A percentile compares a stretch with the other conserved stretches of the same genome.
Evolutionary conservation across 2,329 filamentous ascomycete genomes (phyloP).

Genomic region (Paramyrothecium roridum): DNA sequence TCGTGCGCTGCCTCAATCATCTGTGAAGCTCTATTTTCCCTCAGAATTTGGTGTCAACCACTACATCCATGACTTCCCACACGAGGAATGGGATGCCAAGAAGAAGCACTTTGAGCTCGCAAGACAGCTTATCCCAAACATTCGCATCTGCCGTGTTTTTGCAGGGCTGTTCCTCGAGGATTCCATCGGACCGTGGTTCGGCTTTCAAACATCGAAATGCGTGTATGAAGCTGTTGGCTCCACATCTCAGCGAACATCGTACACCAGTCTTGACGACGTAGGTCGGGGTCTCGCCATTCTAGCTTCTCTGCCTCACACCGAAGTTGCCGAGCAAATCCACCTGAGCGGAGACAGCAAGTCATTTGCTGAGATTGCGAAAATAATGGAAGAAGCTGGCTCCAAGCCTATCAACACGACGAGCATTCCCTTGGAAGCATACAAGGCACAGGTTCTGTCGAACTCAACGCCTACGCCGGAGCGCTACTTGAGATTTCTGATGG

Average conservation of each 20-base stretch:
- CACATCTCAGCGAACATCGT: slow-evolving; percentile 18
- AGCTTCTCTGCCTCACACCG: slow-evolving; percentile 10
- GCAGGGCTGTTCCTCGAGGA: slow-evolving; percentile 28
- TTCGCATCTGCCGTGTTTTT: slow-evolving; percentile 26
- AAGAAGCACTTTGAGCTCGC: slow-evolving; percentile 21
- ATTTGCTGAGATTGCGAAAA: slow-evolving; percentile 16
- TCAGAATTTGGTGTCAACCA: slow-evolving; percentile 35
- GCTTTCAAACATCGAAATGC: slow-evolving; percentile 23
- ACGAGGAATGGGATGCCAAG: slow-evolving; percentile 28
- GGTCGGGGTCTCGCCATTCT: slow-evolving; percentile 23
- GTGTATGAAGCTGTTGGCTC: slow-evolving; percentile 25
- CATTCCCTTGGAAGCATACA: slow-evolving; percentile 19
- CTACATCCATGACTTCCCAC: slow-evolving; percentile 29
- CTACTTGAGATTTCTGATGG: slow-evolving; percentile 30
- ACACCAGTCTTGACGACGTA: slow-evolving; percentile 26
- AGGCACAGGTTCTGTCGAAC: slow-evolving; percentile 12
- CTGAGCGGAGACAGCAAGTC: slow-evolving; percentile 21
- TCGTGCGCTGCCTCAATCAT: slow-evolving; percentile 15
- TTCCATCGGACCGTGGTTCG: slow-evolving; percentile 24
- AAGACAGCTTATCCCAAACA: slow-evolving; percentile 6
- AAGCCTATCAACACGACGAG: slow-evolving; percentile 16
- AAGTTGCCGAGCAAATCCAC: slow-evolving; percentile 21
- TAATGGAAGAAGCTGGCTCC: slow-evolving; percentile 21
- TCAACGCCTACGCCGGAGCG: slow-evolving; percentile 16
- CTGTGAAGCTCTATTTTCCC: slow-evolving; percentile 27